Evolutionary conservation across 768 basidiomycete species (phyloP).

Genomic region (Podaxis sp.): DNA sequence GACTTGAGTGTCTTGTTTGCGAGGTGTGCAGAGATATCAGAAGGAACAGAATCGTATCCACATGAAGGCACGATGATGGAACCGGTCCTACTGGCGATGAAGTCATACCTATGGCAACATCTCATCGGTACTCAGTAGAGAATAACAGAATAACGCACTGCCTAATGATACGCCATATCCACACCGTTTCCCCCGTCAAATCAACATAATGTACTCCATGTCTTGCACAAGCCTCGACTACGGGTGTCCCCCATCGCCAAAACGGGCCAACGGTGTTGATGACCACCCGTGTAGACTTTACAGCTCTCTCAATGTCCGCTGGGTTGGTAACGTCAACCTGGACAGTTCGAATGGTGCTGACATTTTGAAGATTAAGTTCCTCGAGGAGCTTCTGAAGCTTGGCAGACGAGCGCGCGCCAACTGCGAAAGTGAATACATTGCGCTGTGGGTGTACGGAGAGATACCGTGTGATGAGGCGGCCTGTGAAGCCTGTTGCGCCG

Average conservation of each 20-base stretch:
- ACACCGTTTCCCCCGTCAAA: slow-evolving; percentile 71
- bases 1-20: slow-evolving; percentile 69
- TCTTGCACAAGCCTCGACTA: slow-evolving; percentile 71
- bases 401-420: slow-evolving; percentile 66
- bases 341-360: slow-evolving; percentile 39
- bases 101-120: slow-evolving; percentile 56
- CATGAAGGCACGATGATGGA: slow-evolving; percentile 79
- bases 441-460: slow-evolving; percentile 64
- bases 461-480: slow-evolving; percentile 66
- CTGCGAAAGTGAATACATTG: slow-evolving; percentile 58
- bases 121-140: slow-evolving; percentile 6
- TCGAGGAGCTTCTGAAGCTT: slow-evolving; percentile 57
- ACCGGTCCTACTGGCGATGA: slow-evolving; percentile 63
- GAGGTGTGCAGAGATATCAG: slow-evolving; percentile 68
- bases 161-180: slow-evolving; percentile 64
- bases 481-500: slow-evolving; percentile 80
- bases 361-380: slow-evolving; percentile 42
- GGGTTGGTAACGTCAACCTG: slow-evolving; percentile 60
- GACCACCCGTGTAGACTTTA: slow-evolving; percentile 62
- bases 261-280: slow-evolving; percentile 81
- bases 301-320: slow-evolving; percentile 53
- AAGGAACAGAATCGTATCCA: slow-evolving; percentile 77
- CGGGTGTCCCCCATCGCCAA: slow-evolving; percentile 68
- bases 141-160: slow-evolving; percentile 23
- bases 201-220: slow-evolving; percentile 86